Base-by-base conservation (phyloP, 2,329 filamentous ascomycete genomes). In the Myotisia sp. region DNA sequence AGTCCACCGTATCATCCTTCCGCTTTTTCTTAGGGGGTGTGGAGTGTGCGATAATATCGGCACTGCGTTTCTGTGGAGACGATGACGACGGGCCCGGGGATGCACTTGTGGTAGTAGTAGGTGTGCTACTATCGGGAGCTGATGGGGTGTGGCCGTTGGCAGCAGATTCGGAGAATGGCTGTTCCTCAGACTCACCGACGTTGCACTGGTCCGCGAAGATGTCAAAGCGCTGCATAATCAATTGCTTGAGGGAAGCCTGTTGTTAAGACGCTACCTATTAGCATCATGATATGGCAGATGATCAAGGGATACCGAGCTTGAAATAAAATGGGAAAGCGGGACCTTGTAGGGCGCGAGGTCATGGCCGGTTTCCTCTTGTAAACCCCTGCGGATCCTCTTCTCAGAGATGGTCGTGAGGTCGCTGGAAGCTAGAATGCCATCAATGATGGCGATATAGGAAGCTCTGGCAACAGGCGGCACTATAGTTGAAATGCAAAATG, bases 201-300 rank as follows among this genome's bases (percentile, higher is more conserved):
- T 55, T 56, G 45, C 59, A 59, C 26, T 56, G 56, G 26, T 60
- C 57, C 18, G 68, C 65, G 32, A 78, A 70, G 37, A 76, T 70
- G 48, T 85, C 79, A 54, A 85, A 85, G 12, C 79, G 74, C 44
- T 72, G 67, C 58, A 79, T 76, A 36, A 85, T 84, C 31, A 85
- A 64, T 33, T 63, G 63, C 52, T 82, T 82, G 55, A 84, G 77
- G 9, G 74, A 72, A 51, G 68, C 63, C 79, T 83, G 35, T 17
- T 13, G n/a, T n/a, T n/a, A n/a, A n/a, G n/a, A n/a, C n/a, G n/a
- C n/a, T 10, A 24, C 9, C 4, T 16, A 16, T 23, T 22, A 14
- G 10, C n/a, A 32, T 22, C 12, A 5, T 12, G 12, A 6, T n/a
- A 24, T 24, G 22, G 7, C 22, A 7, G n/a, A 24, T 24, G 22